Evolutionary conservation across 1,284 basidiomycete species (phyloP).

Genomic region (Ceratobasidium sp.): DNA sequence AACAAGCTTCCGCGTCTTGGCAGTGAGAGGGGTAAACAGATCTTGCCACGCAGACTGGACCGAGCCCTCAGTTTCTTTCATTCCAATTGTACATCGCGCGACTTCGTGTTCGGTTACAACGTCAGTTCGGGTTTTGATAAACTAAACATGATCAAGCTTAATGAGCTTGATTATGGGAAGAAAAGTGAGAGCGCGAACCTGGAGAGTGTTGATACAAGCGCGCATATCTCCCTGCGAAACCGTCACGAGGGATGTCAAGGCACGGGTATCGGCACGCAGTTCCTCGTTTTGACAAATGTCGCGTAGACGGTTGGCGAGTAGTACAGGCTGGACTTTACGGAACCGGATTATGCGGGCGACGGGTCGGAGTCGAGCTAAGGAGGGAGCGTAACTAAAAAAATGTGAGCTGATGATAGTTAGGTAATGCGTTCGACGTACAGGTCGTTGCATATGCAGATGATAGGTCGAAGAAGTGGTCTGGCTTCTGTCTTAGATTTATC

Average conservation of each 20-base stretch:
- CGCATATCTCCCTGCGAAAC: slow-evolving; percentile 92
- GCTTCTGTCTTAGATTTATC: slow-evolving; percentile 62
- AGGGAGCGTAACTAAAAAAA: slow-evolving; percentile 67
- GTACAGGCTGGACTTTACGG: slow-evolving; percentile 84
- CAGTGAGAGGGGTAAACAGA: slow-evolving; percentile 80
- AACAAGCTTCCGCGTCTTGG: slow-evolving; percentile 84
- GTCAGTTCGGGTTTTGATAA: slow-evolving; percentile 83
- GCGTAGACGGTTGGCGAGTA: slow-evolving; percentile 87
- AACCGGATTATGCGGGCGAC: slow-evolving; percentile 89
- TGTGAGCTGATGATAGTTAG: neutral
- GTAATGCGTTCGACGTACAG: slow-evolving; percentile 68
- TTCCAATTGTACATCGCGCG: slow-evolving; percentile 85
- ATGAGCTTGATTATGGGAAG: no score
- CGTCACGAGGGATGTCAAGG: slow-evolving; percentile 87
- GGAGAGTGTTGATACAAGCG: slow-evolving; percentile 94
- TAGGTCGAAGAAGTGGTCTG: slow-evolving; percentile 89
- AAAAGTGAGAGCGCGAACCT: slow-evolving; percentile 65
- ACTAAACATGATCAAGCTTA: slow-evolving; percentile 64
- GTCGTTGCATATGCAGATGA: slow-evolving; percentile 99
- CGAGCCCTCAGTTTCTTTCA: slow-evolving; percentile 89
- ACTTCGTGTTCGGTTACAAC: slow-evolving; percentile 79
- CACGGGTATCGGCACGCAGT: slow-evolving; percentile 83
- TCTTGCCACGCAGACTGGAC: slow-evolving; percentile 80
- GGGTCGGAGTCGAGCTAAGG: slow-evolving; percentile 87
- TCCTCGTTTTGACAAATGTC: slow-evolving; percentile 90